These are phyloP conservation scores for Pseudoscleropodium purum DNA, from an alignment of 225 moss, liverwort and hornwort genomes.

Conservation along the genomic window DNA sequence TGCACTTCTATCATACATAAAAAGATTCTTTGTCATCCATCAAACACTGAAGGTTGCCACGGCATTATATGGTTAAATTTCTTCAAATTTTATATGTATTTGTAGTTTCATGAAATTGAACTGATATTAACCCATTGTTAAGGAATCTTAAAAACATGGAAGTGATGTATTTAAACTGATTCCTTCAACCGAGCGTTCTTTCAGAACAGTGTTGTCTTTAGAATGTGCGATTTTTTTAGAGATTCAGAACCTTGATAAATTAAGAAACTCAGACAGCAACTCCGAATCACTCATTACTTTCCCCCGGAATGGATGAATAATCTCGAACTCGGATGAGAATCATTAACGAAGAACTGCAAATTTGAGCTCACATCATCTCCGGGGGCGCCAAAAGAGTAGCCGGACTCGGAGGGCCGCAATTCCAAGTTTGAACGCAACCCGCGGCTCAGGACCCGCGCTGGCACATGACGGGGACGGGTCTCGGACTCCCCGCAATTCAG, in stretches of 20 bases:
- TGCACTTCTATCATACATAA: too few species aligned
- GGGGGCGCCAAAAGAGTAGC: slow-evolving; percentile 28
- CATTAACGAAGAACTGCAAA: background rate
- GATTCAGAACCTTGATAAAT: background rate
- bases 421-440: slow-evolving; percentile 25
- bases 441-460: slow-evolving; percentile 19
- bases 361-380: background rate
- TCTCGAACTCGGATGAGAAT: background rate
- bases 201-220: background rate
- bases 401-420: slow-evolving; percentile 16
- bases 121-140: too few species aligned
- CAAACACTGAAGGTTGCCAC: too few species aligned
- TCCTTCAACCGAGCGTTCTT: background rate
- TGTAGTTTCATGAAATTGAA: background rate
- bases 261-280: background rate
- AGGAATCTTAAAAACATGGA: background rate
- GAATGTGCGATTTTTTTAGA: background rate
- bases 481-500: background rate
- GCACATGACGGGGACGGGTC: slow-evolving; percentile 31
- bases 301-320: background rate
- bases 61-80: background rate
- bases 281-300: background rate
- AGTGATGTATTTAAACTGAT: background rate
- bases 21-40: too few species aligned
- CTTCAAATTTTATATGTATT: background rate